Base-by-base conservation (phyloP, 208 protist species). In the Trypanosoma cruzi region DNA sequence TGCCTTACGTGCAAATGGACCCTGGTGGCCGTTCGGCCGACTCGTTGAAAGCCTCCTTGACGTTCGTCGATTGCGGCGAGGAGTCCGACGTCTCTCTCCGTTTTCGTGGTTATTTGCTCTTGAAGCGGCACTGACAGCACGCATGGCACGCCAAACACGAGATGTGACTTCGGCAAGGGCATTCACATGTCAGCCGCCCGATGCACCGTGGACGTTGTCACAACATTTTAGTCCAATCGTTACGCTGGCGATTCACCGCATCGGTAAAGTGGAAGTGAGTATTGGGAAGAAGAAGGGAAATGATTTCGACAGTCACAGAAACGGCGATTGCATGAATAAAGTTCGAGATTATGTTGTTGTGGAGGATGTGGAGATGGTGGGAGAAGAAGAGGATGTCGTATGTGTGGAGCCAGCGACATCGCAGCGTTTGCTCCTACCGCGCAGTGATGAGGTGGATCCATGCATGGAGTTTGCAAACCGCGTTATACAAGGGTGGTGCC, bases 131-230 rank as follows among this genome's bases (percentile, higher is more conserved):
- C 73, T 95, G 29, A 64, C 75, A 50, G 63, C 67, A 46, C 80
- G 85, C 20, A 77, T 67, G 55, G 75, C 65, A 22, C 77, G 77
- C 29, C 32, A 24, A 8, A 16, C 16, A 28, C 61, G 28, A 44
- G 69, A 50, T 61, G 61, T 13, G 61, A 81, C 18, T 67, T 58
- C 61, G 6, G 11, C 29, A 37, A 60, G 0, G 14, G 42, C n/a
- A 26, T 52, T 46, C 4, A 48, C 20, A 7, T 18, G 22, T 29
- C 61, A 65, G 36, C 61, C 50, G 29, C 85, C 90, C 3, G 71
- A 84, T n/a, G 87, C 87, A 4, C 77, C 84, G 29, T 96, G 90
- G 88, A 96, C 88, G 36, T 71, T 96, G 44, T 96, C 90, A 2
- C 80, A 77, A 2, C 83, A 88, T 67, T 94, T 89, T 59, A 57